A percentile compares a stretch with the other conserved stretches of the same genome.
phyloP scores from a whole-genome alignment of 2,329 filamentous ascomycete genomes.

The Xylaria sp. region DNA sequence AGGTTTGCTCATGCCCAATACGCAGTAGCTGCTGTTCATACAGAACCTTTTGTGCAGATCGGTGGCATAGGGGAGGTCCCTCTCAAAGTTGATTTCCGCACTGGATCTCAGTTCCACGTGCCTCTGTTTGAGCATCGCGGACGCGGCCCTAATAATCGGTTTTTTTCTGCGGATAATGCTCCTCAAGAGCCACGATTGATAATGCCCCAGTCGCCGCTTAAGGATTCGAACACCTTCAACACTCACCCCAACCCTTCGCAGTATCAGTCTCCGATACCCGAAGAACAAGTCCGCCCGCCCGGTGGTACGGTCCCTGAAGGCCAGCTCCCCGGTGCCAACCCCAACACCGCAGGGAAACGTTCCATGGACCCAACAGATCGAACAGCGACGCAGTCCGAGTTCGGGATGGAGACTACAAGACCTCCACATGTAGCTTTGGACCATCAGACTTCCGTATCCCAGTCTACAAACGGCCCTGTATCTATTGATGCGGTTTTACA shows the following conservation, averaged over 20 bases:
- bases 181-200: not conserved
- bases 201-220: not conserved
- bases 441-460: not conserved
- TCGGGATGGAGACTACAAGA: not conserved
- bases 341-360: not conserved
- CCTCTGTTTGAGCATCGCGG: not conserved
- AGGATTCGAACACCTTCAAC: not conserved
- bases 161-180: not conserved
- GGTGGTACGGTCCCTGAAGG: not conserved
- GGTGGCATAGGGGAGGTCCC: not conserved
- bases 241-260: not conserved
- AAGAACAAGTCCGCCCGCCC: not conserved
- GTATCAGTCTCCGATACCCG: not conserved
- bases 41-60: not conserved
- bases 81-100: not conserved
- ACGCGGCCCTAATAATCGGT: not conserved
- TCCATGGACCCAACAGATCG: not conserved
- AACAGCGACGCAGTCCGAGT: not conserved
- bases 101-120: slow-evolving; percentile 19
- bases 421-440: not conserved
- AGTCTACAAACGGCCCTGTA: not conserved
- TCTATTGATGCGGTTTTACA: not conserved
- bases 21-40: slow-evolving; percentile 1
- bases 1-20: not conserved
- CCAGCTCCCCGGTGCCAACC: not conserved